phyloP scores from a whole-genome alignment of 331 rosid genomes.

The Pyracantha coccinea region DNA sequence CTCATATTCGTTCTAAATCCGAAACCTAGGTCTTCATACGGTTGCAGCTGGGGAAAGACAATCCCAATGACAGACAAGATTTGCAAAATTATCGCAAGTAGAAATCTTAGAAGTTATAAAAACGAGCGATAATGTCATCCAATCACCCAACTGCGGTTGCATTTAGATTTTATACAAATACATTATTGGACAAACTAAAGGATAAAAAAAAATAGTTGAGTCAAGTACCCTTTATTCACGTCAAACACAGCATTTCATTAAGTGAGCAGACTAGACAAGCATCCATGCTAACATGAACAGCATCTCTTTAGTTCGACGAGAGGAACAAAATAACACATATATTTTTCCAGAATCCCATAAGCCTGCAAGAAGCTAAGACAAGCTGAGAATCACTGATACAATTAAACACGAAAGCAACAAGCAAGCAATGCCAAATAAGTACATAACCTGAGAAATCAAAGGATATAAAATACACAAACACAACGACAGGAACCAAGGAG shows the following conservation, averaged over 20 bases:
- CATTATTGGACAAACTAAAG: slow-evolving; percentile 13
- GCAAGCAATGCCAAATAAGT: not conserved
- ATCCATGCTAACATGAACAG: slow-evolving; percentile 15
- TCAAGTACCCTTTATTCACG: slow-evolving; percentile 34
- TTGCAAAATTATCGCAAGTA: not conserved
- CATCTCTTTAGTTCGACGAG: slow-evolving; percentile 13
- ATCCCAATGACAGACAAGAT: not conserved
- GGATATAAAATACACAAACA: not conserved
- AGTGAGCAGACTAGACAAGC: slow-evolving; percentile 19
- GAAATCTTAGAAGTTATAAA: not conserved
- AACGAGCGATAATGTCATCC: not conserved
- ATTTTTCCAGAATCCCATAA: slow-evolving; percentile 21
- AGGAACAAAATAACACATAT: slow-evolving; percentile 18
- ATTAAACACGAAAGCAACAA: not conserved
- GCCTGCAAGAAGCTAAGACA: slow-evolving; percentile 40
- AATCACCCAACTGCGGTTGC: slow-evolving; percentile 19
- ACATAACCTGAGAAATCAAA: not conserved
- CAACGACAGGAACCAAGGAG: not conserved
- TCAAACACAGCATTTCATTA: slow-evolving; percentile 25
- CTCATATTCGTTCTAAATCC: not conserved
- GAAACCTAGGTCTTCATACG: not conserved
- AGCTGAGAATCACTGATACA: slow-evolving; percentile 13
- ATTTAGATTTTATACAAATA: slow-evolving; percentile 24
- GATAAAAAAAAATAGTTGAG: slow-evolving; percentile 15
- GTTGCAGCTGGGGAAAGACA: not conserved